Conservation (phyloP, 2,329 filamentous ascomycete genomes). For the Aspergillus sp. region DNA sequence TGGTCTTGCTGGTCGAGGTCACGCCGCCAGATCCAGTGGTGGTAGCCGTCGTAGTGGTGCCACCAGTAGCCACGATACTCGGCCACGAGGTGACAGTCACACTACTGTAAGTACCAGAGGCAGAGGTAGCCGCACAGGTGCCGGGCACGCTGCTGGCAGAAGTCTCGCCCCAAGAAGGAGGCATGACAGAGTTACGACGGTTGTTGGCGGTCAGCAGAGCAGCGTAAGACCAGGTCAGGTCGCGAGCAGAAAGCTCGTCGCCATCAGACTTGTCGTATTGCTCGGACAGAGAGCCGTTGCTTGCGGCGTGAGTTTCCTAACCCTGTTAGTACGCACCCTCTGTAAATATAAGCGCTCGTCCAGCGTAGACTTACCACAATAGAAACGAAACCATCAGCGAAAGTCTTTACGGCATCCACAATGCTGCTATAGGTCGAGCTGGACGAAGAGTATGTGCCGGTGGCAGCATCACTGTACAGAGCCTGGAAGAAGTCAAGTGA, state of each 20-base stretch:
- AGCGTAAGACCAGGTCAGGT: conserved; percentile 51
- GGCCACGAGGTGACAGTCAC: conserved; percentile 39
- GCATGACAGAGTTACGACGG: conserved; percentile 36
- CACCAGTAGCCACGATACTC: conserved; percentile 30
- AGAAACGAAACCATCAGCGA: conserved; percentile 60
- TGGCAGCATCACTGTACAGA: conserved; percentile 58
- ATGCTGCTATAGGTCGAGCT: conserved; percentile 57
- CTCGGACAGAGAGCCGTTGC: conserved; percentile 42
- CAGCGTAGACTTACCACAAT: conserved; percentile 37
- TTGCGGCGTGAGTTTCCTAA: conserved; percentile 30
- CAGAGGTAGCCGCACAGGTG: conserved; percentile 33
- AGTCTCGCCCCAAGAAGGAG: conserved; percentile 37
- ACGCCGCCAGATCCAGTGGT: conserved; percentile 35
- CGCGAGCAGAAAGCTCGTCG: conserved; percentile 39
- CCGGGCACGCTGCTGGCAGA: conserved; percentile 35
- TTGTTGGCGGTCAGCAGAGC: conserved; percentile 42
- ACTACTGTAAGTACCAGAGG: conserved; percentile 36
- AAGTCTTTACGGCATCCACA: conserved; percentile 61
- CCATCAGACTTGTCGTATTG: conserved; percentile 44
- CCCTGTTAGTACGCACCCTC: not conserved
- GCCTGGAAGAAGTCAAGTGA: conserved; percentile 74
- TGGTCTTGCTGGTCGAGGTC: conserved; percentile 29
- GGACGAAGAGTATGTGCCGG: conserved; percentile 66
- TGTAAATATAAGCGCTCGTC: too few relatives aligned
- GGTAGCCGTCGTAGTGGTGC: conserved; percentile 32